These are phyloP conservation scores for Dictyostelium intermedium DNA, from an alignment of 78 protist species.

Conservation along the genomic window DNA sequence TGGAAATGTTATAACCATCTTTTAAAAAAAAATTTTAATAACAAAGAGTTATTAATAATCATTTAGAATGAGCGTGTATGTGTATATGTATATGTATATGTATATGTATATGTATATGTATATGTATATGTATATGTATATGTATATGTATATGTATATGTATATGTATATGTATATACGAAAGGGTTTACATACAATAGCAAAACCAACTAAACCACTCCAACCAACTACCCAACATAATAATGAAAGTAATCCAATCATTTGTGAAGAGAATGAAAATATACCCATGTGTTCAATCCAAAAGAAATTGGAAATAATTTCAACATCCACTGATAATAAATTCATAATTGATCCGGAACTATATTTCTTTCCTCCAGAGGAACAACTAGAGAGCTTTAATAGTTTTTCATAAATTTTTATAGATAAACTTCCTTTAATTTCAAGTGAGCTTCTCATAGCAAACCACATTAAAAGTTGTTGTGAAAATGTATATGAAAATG, in stretches of 20 bases:
- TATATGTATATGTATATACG: too few species aligned
- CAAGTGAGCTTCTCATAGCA: constrained; percentile 15
- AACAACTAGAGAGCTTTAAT: neutral
- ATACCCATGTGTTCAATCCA: neutral
- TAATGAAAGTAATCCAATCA: constrained; percentile 11
- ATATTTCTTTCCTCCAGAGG: neutral
- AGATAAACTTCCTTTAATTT: constrained; percentile 12
- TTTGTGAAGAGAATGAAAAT: constrained; percentile 27
- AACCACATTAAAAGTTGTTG: constrained; percentile 18
- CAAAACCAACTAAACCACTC: constrained; percentile 53
- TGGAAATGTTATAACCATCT: constrained; percentile 15
- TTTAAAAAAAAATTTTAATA: neutral
- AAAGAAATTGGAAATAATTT: neutral
- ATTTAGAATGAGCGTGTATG: too few species aligned
- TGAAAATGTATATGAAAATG: neutral
- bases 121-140: too few species aligned
- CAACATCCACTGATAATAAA: constrained; percentile 16
- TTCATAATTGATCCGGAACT: constrained; percentile 12
- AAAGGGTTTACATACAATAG: neutral
- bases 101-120: too few species aligned
- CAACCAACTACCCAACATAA: constrained; percentile 31
- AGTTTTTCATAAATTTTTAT: neutral
- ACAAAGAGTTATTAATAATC: too few species aligned
- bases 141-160: too few species aligned
- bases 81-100: too few species aligned